Conservation (phyloP, 2,329 filamentous ascomycete genomes). For the Ophiocordyceps polyrhachis-furcata region DNA sequence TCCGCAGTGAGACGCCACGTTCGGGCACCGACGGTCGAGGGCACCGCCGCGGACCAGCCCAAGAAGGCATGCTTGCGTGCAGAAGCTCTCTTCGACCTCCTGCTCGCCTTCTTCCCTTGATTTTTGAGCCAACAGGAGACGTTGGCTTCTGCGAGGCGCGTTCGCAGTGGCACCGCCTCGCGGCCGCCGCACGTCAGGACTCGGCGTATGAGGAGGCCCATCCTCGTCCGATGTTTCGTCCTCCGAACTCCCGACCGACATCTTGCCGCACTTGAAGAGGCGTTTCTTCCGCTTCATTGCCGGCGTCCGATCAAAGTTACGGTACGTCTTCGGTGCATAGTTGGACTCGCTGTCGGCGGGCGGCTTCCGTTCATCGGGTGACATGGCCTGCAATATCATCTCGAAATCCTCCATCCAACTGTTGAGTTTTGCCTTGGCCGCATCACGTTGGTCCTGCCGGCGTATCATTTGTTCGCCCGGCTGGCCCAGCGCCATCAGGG, state of each 20-base stretch:
- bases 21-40: slow-evolving; percentile 19
- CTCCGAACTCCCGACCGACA: neutral
- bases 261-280: neutral
- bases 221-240: neutral
- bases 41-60: slow-evolving; percentile 12
- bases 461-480: neutral
- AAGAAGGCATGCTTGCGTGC: slow-evolving; percentile 19
- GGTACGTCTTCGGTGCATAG: slow-evolving; percentile 6
- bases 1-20: slow-evolving; percentile 14
- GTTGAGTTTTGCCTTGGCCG: slow-evolving; percentile 2
- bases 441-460: slow-evolving; percentile 2
- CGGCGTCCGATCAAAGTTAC: slow-evolving; percentile 3
- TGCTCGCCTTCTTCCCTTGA: neutral
- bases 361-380: slow-evolving; percentile 3
- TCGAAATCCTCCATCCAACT: slow-evolving; percentile 9
- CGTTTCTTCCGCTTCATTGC: too few relatives aligned
- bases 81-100: slow-evolving; percentile 9
- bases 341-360: slow-evolving; percentile 2
- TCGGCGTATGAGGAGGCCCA: neutral
- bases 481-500: neutral
- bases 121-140: slow-evolving; percentile 4
- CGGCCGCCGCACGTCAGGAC: neutral
- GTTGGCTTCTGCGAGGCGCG: slow-evolving; percentile 5
- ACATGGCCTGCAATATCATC: slow-evolving; percentile 7
- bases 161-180: neutral